Evolutionary conservation across 768 basidiomycete species (phyloP), one percentile per base, ranked within the genome.

Genomic region (Pulveroboletus sp.): DNA sequence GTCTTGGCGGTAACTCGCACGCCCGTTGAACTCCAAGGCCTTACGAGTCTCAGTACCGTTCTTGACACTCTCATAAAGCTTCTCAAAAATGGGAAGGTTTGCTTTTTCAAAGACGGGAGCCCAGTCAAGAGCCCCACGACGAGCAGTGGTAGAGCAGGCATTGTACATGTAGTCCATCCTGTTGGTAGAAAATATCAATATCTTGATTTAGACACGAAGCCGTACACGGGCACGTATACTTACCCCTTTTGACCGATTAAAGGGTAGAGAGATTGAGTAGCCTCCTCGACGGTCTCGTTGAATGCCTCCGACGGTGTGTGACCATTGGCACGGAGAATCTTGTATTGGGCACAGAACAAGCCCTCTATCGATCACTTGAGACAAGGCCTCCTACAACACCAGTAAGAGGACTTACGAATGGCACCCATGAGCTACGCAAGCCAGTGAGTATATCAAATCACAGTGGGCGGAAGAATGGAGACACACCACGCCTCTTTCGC

Each of bases 161-260:
- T 88, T 87, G 82, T 86, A 97, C 94, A 98, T 97, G 82, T 96
- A 95, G 74, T 97, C 94, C 94, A 94, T 88, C 49, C 93, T 93
- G 67, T 47, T 46, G 40, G 47, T 24, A 36, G 33, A 47, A 31
- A 27, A 39, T 30, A 6, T 39, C n/a, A 27, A 39, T 30, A 6
- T 39, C n/a, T 30, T 8, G 43, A 6, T 33, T 46, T 30, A 36
- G 21, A 45, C 7, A 24, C 50, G 28, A 15, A 44, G 39, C 15
- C 39, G 10, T 9, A 15, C 17, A 15, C 5, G 26, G 1, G 24
- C 17, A 32, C 14, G 6, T 31, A 47, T 7, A 66, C 83, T 48
- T 69, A 89, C 86, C 93, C 93, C 69, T 96, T 88, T 65, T 86
- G 80, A 58, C 95, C 96, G 63, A 99, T 93, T 70, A 99, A 72